Evolutionary conservation across 225 moss, liverwort and hornwort species (phyloP).

Genomic region (Marchantia polymorpha): DNA sequence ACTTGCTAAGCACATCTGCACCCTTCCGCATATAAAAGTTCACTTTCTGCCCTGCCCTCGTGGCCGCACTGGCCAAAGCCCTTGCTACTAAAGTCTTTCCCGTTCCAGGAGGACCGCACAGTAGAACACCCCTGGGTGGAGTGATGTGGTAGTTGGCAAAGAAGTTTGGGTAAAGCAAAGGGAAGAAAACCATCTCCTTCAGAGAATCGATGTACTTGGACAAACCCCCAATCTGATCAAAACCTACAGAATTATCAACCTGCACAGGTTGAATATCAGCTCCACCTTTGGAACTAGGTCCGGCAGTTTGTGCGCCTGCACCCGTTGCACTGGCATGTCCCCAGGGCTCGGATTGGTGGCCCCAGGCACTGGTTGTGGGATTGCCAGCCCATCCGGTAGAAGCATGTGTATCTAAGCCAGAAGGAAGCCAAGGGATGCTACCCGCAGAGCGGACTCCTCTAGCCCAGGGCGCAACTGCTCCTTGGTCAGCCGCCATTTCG

Average conservation of each 20-base stretch:
- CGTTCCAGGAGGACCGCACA: conserved; percentile 75
- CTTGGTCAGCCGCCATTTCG: conserved; percentile 58
- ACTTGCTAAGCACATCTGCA: conserved; percentile 81
- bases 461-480: conserved; percentile 61
- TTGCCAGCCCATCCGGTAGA: conserved; percentile 47
- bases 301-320: conserved; percentile 67
- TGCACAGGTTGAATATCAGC: conserved; percentile 83
- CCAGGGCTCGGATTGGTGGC: conserved; percentile 59
- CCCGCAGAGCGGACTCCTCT: conserved; percentile 52
- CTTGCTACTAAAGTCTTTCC: conserved; percentile 80
- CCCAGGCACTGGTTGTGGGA: conserved; percentile 63
- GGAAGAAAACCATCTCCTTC: conserved; percentile 93
- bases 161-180: conserved; percentile 72
- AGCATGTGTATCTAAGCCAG: conserved; percentile 47
- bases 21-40: conserved; percentile 89
- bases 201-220: conserved; percentile 73
- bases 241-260: conserved; percentile 73
- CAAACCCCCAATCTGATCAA: conserved; percentile 83
- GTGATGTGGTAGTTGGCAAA: conserved; percentile 80
- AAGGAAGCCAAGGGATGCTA: conserved; percentile 60
- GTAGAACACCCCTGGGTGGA: conserved; percentile 73
- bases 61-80: conserved; percentile 79
- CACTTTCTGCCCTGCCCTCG: conserved; percentile 74
- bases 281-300: conserved; percentile 83
- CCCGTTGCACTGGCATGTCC: conserved; percentile 45